Evolutionary conservation across 306 rosid species (phyloP).

Genomic region (Sindora glabra): DNA sequence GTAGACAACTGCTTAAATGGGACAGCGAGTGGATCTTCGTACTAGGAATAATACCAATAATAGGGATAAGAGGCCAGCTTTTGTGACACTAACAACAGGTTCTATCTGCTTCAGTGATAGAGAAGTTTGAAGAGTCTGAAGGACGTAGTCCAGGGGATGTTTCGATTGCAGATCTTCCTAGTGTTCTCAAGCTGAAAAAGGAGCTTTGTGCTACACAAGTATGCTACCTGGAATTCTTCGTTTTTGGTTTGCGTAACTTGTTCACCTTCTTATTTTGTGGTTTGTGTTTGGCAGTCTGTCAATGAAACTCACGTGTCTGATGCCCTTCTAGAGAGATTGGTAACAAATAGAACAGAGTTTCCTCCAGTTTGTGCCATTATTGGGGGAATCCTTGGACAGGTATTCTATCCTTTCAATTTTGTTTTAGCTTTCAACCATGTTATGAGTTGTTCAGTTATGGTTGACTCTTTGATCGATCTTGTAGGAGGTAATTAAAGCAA

Average conservation of each 20-base stretch:
- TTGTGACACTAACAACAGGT: neutral
- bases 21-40: neutral
- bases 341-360: conserved; percentile 50
- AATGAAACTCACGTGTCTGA: conserved; percentile 65
- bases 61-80: no score
- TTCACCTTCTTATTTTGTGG: conserved; percentile 9
- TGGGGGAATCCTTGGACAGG: conserved; percentile 98
- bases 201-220: conserved; percentile 76
- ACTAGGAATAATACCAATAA: neutral
- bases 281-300: conserved; percentile 49
- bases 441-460: neutral
- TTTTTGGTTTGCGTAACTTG: neutral
- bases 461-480: neutral
- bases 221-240: conserved; percentile 5
- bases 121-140: conserved; percentile 72
- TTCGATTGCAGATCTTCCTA: conserved; percentile 58
- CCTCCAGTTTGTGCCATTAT: conserved; percentile 93
- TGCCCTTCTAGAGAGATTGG: conserved; percentile 63
- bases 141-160: conserved; percentile 58
- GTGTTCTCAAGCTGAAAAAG: conserved; percentile 57
- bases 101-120: conserved; percentile 46
- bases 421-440: no score
- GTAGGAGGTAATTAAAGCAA: conserved; percentile 93
- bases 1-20: neutral
- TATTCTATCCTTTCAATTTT: no score